Evolutionary conservation across 257 asterid species (phyloP), one percentile per base, ranked within the genome.

Genomic region (Nicotiana undulata): DNA sequence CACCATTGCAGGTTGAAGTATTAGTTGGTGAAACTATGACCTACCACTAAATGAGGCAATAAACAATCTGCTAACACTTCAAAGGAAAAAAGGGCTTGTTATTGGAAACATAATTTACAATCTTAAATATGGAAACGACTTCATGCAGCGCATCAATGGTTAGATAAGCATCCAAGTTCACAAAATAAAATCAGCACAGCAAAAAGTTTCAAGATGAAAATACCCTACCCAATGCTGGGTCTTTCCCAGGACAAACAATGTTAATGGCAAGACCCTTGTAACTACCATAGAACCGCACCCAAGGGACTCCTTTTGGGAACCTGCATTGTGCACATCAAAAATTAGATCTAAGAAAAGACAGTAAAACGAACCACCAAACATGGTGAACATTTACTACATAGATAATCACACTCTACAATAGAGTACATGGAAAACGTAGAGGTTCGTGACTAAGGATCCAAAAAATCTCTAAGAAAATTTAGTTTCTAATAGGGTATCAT

Each of bases 211-310:
- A 49, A 26, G 79, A 74, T 74, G 24, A 77, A 66, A 24, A 58
- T 24, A 76, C 84, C 94, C 70, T 79, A 96, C 99, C 99, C 81
- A 95, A 80, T 79, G 78, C 76, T 64, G 86, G 29, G 80, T 94
- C 98, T 88, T 94, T 96, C 77, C 99, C 99, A 0, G 98, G 99
- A 78, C 93, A 92, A 76, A 94, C 95, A 83, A 96, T 84, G 82
- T 85, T 89, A 81, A 96, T 82, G 82, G 87, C 79, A 76, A 94
- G 86, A 88, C 87, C 91, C 82, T 87, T 92, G 81, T 91, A 92
- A 79, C 86, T 88, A 22, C 99, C 99, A 52, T 31, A 83, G 89
- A 90, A 94, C 80, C 93, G 88, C 88, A 94, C 89, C 99, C 99
- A 96, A 12, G 99, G 99, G 29, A 92, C 97, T 44, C 97, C 97